phyloP scores from a whole-genome alignment of 441 rosid genomes.

The Arabidopsis lyrata region DNA sequence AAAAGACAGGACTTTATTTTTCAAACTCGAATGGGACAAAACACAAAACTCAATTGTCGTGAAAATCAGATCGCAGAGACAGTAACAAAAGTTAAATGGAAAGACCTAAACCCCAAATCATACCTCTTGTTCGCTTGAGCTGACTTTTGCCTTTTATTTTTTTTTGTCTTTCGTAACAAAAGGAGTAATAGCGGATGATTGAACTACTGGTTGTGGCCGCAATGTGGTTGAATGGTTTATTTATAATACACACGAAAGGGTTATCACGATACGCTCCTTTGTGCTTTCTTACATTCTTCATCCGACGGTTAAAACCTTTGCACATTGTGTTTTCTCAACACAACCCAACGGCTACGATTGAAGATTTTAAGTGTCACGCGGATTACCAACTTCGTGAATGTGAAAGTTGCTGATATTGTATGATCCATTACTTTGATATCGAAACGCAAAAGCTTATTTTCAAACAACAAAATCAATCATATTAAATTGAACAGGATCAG shows the following conservation, averaged over 20 bases:
- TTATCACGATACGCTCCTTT: constrained; percentile 18
- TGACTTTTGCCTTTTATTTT: not conserved
- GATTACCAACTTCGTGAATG: not conserved
- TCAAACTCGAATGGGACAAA: not conserved
- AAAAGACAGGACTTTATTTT: not conserved
- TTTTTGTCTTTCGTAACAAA: not conserved
- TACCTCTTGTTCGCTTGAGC: constrained; percentile 30
- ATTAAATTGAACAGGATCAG: not conserved
- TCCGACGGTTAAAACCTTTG: constrained; percentile 31
- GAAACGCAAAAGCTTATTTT: no score
- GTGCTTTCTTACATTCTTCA: constrained; percentile 26
- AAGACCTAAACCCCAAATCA: not conserved
- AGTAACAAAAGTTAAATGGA: not conserved
- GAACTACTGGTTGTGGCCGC: constrained; percentile 18
- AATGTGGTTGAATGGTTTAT: not conserved
- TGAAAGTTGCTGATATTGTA: no score
- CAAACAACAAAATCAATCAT: not conserved
- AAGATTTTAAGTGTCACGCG: not conserved
- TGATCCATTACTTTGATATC: no score
- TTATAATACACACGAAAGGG: constrained; percentile 11
- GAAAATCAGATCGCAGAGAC: constrained; percentile 3
- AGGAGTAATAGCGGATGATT: not conserved
- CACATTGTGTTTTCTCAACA: constrained; percentile 30
- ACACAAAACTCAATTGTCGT: not conserved
- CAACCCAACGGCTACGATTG: constrained; percentile 32